Evolutionary conservation across 306 rosid genomes (phyloP).

Genomic region (Trifolium repens): DNA sequence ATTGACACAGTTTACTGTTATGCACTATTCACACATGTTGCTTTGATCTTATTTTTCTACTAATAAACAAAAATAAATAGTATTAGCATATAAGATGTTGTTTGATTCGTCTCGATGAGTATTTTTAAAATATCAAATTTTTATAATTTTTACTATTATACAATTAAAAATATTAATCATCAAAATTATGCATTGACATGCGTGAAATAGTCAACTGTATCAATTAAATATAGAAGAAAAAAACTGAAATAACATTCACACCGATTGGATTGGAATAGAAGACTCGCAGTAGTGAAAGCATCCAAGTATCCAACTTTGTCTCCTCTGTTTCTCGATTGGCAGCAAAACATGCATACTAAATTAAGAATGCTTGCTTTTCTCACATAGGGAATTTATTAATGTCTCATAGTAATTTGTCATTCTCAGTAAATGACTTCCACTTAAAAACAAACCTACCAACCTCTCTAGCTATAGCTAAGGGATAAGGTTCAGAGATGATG

Average conservation of each 20-base stretch:
- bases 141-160: too few species aligned
- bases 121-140: too few species aligned
- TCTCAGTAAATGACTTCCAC: neutral
- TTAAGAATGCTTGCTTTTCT: constrained; percentile 19
- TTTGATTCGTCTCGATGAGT: too few species aligned
- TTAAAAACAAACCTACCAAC: constrained; percentile 38
- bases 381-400: neutral
- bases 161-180: too few species aligned
- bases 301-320: constrained; percentile 4
- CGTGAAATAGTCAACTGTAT: too few species aligned
- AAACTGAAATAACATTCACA: neutral
- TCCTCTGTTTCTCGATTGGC: constrained; percentile 11
- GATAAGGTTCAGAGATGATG: constrained; percentile 39
- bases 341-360: constrained; percentile 39
- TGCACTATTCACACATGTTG: too few species aligned
- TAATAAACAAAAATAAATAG: too few species aligned
- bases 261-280: neutral
- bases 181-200: too few species aligned
- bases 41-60: too few species aligned
- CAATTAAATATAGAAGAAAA: too few species aligned
- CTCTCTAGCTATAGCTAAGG: constrained; percentile 30
- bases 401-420: neutral
- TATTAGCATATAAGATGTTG: too few species aligned
- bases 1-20: too few species aligned
- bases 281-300: neutral